Evolutionary conservation across 1,284 basidiomycete genomes (phyloP), one percentile per base, ranked within the genome.

Genomic region (Cutaneotrichosporon sp.): DNA sequence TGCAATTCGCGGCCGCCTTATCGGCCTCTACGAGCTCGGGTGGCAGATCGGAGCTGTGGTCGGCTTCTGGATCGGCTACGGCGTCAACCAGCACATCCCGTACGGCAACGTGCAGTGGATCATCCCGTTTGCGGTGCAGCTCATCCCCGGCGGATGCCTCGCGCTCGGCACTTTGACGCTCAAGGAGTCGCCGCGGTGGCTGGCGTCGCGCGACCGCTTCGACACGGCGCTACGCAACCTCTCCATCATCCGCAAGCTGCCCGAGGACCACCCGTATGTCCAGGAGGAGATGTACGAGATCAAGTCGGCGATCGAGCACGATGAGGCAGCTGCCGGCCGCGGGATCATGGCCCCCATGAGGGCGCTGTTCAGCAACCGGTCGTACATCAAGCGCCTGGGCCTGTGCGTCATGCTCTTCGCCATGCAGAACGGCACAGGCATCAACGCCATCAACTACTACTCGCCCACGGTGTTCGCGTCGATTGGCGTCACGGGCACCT

Each of bases 101-200:
- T 60, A 72, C 31, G 66, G 69, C 33, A 68, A 48, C 29, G 48
- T 29, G 10, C 53, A 66, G 22, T 82, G 78, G 78, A 60, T 76
- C 11, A 77, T 81, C 52, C 78, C 80, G 2, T 77, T 81, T 51
- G 78, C 77, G 1, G 70, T 81, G 8, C 81, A 82, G 60, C 72
- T 81, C 49, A 75, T 81, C 61, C 81, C 80, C 3, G 79, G 77
- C 11, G 78, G 78, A 1, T 33, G 79, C 6, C 68, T 80, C 39
- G 64, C 75, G 38, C 52, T 79, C 44, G 77, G 75, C n/a, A 61
- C 70, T 3, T 62, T 78, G 45, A 77, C 79, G 63, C 62, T 81
- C 19, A 67, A 68, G 35, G 80, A 82, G 59, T 78, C 78, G 0
- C 81, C 81, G 1, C 70, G 79, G 4, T 80, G 79, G 76, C 75